A percentile compares a stretch with the other conserved stretches of the same genome.
phyloP scores from a whole-genome alignment of 805 yeast genomes.

The Lachancea lanzarotensis region DNA sequence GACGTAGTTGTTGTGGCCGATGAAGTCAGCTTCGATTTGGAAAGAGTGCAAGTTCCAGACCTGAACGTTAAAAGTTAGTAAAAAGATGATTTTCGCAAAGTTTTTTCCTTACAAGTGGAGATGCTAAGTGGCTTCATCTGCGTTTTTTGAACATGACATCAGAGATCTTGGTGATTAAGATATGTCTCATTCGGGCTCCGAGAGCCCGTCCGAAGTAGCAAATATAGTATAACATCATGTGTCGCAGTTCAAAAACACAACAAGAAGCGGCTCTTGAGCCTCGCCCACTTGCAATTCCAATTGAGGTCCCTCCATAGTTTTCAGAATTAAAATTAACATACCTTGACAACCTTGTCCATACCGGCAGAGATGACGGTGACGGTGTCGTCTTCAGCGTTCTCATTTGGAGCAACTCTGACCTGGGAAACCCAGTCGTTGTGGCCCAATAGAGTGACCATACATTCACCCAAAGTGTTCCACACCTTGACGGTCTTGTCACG shows the following conservation, averaged over 20 bases:
- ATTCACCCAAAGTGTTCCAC: slow-evolving; percentile 98
- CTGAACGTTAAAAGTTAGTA: slow-evolving; percentile 41
- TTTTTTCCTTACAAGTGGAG: too few species aligned
- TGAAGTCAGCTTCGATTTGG: slow-evolving; percentile 88
- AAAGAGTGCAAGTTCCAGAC: slow-evolving; percentile 81
- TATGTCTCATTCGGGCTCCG: slow-evolving; percentile 86
- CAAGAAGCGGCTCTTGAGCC: background rate
- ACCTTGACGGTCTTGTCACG: slow-evolving; percentile 98
- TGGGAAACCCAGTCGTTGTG: slow-evolving; percentile 99
- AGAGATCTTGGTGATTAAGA: slow-evolving; percentile 98
- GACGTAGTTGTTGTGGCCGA: slow-evolving; percentile 99
- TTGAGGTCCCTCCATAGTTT: background rate
- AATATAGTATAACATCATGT: slow-evolving; percentile 80
- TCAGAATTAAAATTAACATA: slow-evolving; percentile 46
- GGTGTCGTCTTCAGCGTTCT: slow-evolving; percentile 16
- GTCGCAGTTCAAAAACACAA: slow-evolving; percentile 12
- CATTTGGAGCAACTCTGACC: slow-evolving; percentile 89
- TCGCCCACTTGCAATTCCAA: background rate
- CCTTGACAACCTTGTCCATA: slow-evolving; percentile 98
- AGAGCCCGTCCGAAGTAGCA: slow-evolving; percentile 96
- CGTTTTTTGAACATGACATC: slow-evolving; percentile 39
- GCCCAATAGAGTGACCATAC: slow-evolving; percentile 88
- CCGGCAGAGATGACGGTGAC: slow-evolving; percentile 91
- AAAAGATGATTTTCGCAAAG: slow-evolving; percentile 23
- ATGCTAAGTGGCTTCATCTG: background rate